Base-by-base conservation (phyloP, 148 eudicot genomes). In the Rhododendron williamsianum region DNA sequence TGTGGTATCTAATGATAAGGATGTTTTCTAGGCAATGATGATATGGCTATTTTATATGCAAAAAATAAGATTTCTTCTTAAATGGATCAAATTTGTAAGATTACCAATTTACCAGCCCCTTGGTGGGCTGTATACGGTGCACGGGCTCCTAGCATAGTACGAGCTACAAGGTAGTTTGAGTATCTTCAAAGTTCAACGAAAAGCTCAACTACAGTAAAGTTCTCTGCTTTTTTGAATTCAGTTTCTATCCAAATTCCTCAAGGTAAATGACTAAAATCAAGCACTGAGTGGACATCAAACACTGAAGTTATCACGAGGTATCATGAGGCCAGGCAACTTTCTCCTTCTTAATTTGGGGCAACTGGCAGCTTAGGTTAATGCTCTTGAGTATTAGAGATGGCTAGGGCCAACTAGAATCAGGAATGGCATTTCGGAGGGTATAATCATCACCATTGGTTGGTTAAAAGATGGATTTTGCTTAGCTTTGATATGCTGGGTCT, bases 131-230 rank as follows among this genome's bases (percentile, higher is more conserved):
- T 76, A 41, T 76, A 38, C 19, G 45, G 45, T 41, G 45, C 45
- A 41, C 1, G 7, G 45, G 1, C 45, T 6, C 45, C 45, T 41
- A 6, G 45, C 45, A 41, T 41, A 41, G 45, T 41, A 41, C 1
- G 1, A 41, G 49, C n/a, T 30, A 80, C 82, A 49, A 30, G 63
- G 43, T 33, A 80, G 3, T 13, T 18, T 2, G 82, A 1, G 43
- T 56, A 54, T 38, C 83, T 54, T 81, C 71, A 18, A 21, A 81
- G 58, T 81, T 80, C 25, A 80, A 80, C 82, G 13, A 56, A 19
- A 54, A 10, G 30, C 74, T 25, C 33, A 69, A 27, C 30, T 67
- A 12, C 35, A 10, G 30, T 25, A 67, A 67, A 27, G 74, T 69
- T 27, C 6, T 69, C 74, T 3, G 71, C 30, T 30, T 30, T 69